These are phyloP conservation scores for Phytopythium vexans DNA, from an alignment of 352 stramenopile genomes.

Conservation along the genomic window DNA sequence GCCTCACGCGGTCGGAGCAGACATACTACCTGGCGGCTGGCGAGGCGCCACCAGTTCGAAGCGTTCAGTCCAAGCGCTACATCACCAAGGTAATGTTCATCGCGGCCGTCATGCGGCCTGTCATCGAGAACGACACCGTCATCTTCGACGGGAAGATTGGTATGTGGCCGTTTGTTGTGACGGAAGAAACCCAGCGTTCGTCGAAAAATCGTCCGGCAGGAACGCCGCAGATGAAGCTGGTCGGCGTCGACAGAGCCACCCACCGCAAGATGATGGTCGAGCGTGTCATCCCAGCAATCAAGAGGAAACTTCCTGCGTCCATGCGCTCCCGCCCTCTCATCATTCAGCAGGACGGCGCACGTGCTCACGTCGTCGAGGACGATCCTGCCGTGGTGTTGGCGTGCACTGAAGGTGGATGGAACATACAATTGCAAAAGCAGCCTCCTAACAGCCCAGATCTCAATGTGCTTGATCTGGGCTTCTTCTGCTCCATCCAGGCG, in stretches of 20 bases:
- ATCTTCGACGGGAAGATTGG: conserved; percentile 13
- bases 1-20: conserved; percentile 9
- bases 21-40: conserved; percentile 9
- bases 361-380: conserved; percentile 7
- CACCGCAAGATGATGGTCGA: conserved; percentile 11
- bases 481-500: conserved; percentile 9
- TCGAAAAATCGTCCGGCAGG: conserved; percentile 14
- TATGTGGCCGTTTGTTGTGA: conserved; percentile 15
- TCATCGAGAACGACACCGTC: not conserved
- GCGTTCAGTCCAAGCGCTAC: conserved; percentile 15
- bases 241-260: conserved; percentile 10
- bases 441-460: conserved; percentile 6
- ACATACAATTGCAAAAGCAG: not conserved
- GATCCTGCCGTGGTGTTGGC: not conserved
- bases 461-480: conserved; percentile 6
- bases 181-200: conserved; percentile 10
- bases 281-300: conserved; percentile 18
- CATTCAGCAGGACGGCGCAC: conserved; percentile 15
- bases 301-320: conserved; percentile 1
- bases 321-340: not conserved
- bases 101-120: conserved; percentile 6
- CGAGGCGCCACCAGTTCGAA: conserved; percentile 7
- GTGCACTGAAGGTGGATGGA: conserved; percentile 3
- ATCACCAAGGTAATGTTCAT: conserved; percentile 25
- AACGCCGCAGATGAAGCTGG: conserved; percentile 16